Base-by-base conservation (phyloP, 257 asterid species). In the Nicotiana paniculata region DNA sequence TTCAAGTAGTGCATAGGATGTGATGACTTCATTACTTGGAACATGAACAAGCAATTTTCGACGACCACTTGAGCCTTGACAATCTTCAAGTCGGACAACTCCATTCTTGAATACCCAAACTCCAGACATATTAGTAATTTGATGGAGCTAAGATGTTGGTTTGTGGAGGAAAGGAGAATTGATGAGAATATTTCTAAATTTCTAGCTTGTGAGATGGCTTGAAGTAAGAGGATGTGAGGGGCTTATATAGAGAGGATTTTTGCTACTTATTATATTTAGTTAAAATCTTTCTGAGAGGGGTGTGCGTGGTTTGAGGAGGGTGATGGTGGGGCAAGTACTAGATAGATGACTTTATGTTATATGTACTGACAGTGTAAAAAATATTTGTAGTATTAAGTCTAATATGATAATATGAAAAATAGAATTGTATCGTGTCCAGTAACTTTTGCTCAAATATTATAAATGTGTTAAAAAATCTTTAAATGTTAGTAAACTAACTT, bases 21-120 rank as follows among this genome's bases (percentile, higher is more conserved):
- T 85, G 30, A 89, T 85, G 18, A 77, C 82, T 6, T 89, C 91
- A 18, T 84, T 82, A 17, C 83, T 87, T 2, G 82, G 26, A 10
- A 87, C 58, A 32, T 89, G 90, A 15, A 89, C 90, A 15, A 89
- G 54, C 59, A 85, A 84, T 79, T 89, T 89, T 8, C 91, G 86
- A 24, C 86, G 85, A 15, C 57, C 26, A 11, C 15, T 77, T 1
- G 77, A 58, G 43, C 84, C 90, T 9, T 79, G 89, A 17, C 77
- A 80, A 3, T 85, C 87, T 1, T 86, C 87, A 9, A 86, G 86
- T 9, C 89, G 86, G 54, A 88, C 80, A 0, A 86, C 91, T 0
- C 89, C 91, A 26, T 84, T 86, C 67, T 85, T 84, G 87, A 88
- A 88, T 11, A 86, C 83, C 91, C 91, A 88, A 54, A 88, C 91